These are phyloP conservation scores for Rhynchosporium agropyri DNA, from an alignment of 2,329 filamentous ascomycete species.

Conservation along the genomic window DNA sequence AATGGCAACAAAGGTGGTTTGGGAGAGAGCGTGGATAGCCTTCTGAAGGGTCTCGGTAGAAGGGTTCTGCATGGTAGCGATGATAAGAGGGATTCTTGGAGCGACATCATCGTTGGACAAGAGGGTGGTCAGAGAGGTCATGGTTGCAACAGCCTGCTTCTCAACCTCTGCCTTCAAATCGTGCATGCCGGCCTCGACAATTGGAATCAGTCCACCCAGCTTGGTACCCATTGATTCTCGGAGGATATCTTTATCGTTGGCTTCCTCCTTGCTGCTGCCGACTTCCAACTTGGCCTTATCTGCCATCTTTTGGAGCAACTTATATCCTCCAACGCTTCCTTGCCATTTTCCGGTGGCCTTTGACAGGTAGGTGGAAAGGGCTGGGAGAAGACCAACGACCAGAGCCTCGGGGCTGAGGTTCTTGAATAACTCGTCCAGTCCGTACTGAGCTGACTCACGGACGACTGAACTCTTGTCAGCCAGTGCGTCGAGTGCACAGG, in stretches of 20 bases:
- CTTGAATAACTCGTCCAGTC: slow-evolving; percentile 83
- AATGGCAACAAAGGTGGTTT: slow-evolving; percentile 97
- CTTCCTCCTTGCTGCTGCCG: slow-evolving; percentile 78
- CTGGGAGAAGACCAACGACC: slow-evolving; percentile 79
- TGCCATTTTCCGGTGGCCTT: slow-evolving; percentile 96
- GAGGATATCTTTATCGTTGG: slow-evolving; percentile 84
- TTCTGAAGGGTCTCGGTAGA: slow-evolving; percentile 87
- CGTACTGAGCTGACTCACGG: slow-evolving; percentile 90
- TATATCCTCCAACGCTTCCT: slow-evolving; percentile 84
- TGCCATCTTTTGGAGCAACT: slow-evolving; percentile 88
- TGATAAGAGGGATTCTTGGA: slow-evolving; percentile 85
- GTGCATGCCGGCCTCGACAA: slow-evolving; percentile 93
- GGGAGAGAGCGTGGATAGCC: slow-evolving; percentile 93
- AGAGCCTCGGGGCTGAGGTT: slow-evolving; percentile 80
- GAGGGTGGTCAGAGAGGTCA: slow-evolving; percentile 86
- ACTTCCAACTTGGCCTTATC: slow-evolving; percentile 88
- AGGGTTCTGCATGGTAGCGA: slow-evolving; percentile 94
- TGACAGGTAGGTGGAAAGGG: slow-evolving; percentile 72
- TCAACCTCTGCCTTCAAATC: slow-evolving; percentile 87
- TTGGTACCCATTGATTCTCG: slow-evolving; percentile 88
- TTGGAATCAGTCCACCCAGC: slow-evolving; percentile 83
- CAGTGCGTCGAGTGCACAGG: slow-evolving; percentile 77
- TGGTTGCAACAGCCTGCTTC: slow-evolving; percentile 89
- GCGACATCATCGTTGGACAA: slow-evolving; percentile 97
- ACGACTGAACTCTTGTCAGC: slow-evolving; percentile 89